Evolutionary conservation across 192 early-diverging fungal species (phyloP).

Genomic region (Kappamyces sp.): DNA sequence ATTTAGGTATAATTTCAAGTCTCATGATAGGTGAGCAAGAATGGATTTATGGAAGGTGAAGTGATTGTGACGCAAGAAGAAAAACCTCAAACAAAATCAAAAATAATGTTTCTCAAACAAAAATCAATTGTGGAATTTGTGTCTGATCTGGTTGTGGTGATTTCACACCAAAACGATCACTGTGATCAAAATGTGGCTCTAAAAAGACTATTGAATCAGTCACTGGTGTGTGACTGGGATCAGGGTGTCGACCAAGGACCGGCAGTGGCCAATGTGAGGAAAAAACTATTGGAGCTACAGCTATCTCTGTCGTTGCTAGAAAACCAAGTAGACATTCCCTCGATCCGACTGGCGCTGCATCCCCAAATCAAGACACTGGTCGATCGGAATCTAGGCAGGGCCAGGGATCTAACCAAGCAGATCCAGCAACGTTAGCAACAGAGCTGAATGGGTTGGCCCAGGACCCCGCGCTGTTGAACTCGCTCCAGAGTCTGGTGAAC

Average conservation of each 20-base stretch:
- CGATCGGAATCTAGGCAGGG: constrained; percentile 55
- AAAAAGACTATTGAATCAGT: constrained; percentile 7
- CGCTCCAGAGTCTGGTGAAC: constrained; percentile 92
- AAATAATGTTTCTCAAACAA: constrained; percentile 3
- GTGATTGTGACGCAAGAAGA: not conserved
- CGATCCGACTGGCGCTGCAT: constrained; percentile 79
- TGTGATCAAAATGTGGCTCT: not conserved
- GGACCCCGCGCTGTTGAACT: constrained; percentile 87
- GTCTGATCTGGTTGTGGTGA: not conserved
- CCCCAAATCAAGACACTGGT: constrained; percentile 60
- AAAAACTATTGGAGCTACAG: constrained; percentile 98
- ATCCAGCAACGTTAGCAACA: constrained; percentile 51
- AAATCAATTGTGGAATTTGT: not conserved
- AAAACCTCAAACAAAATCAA: not conserved
- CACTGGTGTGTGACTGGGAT: constrained; percentile 10
- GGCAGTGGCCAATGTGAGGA: constrained; percentile 60
- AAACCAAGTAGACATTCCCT: constrained; percentile 98
- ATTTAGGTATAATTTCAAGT: no score
- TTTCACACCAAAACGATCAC: not conserved
- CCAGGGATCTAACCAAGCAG: constrained; percentile 31
- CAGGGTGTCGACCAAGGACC: not conserved
- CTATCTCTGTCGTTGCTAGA: constrained; percentile 90
- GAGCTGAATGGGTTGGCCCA: constrained; percentile 60
- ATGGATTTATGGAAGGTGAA: no score
- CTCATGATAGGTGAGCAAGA: no score